Conservation (phyloP, 2,329 filamentous ascomycete species). For the Neoscytalidium dimidiatum region DNA sequence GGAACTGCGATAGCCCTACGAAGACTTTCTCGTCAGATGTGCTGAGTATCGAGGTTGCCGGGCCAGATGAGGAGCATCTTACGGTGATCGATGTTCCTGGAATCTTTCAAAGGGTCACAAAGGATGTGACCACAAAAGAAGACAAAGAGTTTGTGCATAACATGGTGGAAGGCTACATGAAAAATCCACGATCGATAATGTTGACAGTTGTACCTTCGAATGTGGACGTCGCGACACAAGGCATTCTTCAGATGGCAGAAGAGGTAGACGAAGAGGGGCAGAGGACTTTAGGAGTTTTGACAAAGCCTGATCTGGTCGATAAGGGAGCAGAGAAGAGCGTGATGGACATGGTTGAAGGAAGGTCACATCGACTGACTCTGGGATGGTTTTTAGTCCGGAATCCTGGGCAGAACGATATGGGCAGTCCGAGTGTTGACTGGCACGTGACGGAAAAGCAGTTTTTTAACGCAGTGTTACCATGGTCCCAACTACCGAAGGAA, state of each 20-base stretch:
- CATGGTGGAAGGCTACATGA: constrained; percentile 57
- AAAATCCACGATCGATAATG: constrained; percentile 31
- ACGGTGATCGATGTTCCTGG: constrained; percentile 41
- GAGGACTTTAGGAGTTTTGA: constrained; percentile 40
- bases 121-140: constrained; percentile 31
- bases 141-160: constrained; percentile 35
- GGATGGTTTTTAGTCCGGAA: constrained; percentile 62
- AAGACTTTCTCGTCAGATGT: constrained; percentile 37
- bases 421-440: constrained; percentile 27
- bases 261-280: constrained; percentile 33
- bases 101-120: constrained; percentile 36
- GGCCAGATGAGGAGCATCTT: constrained; percentile 29
- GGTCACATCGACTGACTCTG: constrained; percentile 42
- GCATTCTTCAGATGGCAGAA: constrained; percentile 46
- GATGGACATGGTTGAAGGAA: constrained; percentile 42
- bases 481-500: constrained; percentile 40
- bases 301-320: constrained; percentile 39
- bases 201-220: constrained; percentile 29
- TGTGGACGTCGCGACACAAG: constrained; percentile 49
- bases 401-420: constrained; percentile 28
- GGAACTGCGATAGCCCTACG: constrained; percentile 44
- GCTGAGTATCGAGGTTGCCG: constrained; percentile 28
- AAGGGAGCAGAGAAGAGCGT: constrained; percentile 34
- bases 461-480: constrained; percentile 34
- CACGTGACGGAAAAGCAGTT: constrained; percentile 37